These are phyloP conservation scores for Termitomyces heimii DNA, from an alignment of 768 basidiomycete genomes.

Conservation along the genomic window DNA sequence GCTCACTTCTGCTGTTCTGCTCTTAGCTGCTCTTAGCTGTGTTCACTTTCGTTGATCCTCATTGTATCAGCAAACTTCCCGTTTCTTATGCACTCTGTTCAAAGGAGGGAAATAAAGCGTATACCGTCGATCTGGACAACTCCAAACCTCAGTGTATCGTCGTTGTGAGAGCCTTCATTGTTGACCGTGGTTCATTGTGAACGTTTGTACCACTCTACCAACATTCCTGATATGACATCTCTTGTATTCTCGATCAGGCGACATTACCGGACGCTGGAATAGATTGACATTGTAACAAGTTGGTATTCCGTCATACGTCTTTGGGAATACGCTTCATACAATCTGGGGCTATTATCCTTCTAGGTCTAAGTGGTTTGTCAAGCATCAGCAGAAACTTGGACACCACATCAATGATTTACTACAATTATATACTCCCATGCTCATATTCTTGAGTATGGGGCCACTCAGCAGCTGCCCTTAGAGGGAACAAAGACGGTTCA, in stretches of 20 bases:
- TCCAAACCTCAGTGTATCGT: slow-evolving; percentile 59
- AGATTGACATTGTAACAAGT: slow-evolving; percentile 14
- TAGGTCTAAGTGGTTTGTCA: slow-evolving; percentile 65
- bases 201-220: slow-evolving; percentile 20
- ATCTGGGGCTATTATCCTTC: slow-evolving; percentile 57
- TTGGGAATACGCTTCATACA: slow-evolving; percentile 43
- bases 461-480: slow-evolving; percentile 55
- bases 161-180: slow-evolving; percentile 43
- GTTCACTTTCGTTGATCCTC: slow-evolving; percentile 9
- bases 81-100: slow-evolving; percentile 59
- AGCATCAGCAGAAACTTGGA: neutral
- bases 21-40: slow-evolving; percentile 9
- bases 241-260: slow-evolving; percentile 24
- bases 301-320: slow-evolving; percentile 16
- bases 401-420: slow-evolving; percentile 4
- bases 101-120: slow-evolving; percentile 41
- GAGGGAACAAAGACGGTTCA: slow-evolving; percentile 52
- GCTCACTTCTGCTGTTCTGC: slow-evolving; percentile 2
- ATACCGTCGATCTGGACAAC: slow-evolving; percentile 58
- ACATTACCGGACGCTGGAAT: slow-evolving; percentile 36
- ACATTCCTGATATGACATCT: slow-evolving; percentile 1
- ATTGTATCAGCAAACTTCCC: neutral
- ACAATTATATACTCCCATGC: slow-evolving; percentile 62
- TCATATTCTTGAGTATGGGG: slow-evolving; percentile 77
- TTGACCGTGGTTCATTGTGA: slow-evolving; percentile 54